Evolutionary conservation across 305 asterid genomes (phyloP).

Genomic region (Fraxinus angustifolia): DNA sequence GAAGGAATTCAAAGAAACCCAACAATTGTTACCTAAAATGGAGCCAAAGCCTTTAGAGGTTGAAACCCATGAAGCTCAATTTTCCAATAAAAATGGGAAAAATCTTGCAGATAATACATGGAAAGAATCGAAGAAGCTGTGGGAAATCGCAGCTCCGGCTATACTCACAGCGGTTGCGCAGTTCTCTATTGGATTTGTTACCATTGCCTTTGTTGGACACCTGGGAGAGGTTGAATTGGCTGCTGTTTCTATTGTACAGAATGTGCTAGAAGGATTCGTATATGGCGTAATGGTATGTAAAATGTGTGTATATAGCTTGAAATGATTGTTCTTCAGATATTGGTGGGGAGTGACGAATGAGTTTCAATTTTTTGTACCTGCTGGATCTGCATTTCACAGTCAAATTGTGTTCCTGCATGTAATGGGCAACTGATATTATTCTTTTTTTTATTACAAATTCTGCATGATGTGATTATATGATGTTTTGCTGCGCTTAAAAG

Average conservation of each 20-base stretch:
- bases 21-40: conserved; percentile 31
- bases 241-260: conserved; percentile 72
- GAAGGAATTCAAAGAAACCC: conserved; percentile 31
- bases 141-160: conserved; percentile 72
- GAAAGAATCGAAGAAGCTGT: conserved; percentile 58
- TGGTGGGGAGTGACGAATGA: background rate
- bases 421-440: background rate
- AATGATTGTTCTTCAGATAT: background rate
- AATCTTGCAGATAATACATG: conserved; percentile 23
- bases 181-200: conserved; percentile 59
- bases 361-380: background rate
- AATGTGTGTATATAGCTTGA: background rate
- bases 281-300: conserved; percentile 62
- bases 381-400: background rate
- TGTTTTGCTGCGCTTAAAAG: background rate
- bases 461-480: background rate
- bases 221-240: conserved; percentile 73
- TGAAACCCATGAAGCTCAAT: conserved; percentile 16
- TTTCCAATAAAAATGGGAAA: background rate
- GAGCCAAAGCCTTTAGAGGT: conserved; percentile 29
- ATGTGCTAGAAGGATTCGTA: conserved; percentile 68
- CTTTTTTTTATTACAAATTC: background rate
- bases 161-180: conserved; percentile 60
- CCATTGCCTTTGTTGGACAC: conserved; percentile 67
- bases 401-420: background rate